phyloP scores from a whole-genome alignment of 2,329 filamentous ascomycete genomes.

The Calonectria leucothoes region DNA sequence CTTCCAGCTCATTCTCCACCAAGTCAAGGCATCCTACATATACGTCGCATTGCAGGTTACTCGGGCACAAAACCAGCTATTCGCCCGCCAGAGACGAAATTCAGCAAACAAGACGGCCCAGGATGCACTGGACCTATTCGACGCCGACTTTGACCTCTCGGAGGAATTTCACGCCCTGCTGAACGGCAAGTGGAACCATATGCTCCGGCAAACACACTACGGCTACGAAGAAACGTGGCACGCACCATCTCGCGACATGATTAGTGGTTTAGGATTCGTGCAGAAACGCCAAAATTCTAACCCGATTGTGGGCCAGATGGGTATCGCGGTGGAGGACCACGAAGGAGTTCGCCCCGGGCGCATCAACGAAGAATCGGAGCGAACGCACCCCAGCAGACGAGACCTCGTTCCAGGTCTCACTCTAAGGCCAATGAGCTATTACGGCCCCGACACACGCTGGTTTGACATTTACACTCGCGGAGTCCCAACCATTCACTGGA shows the following conservation, averaged over 20 bases:
- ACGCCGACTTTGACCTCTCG: conserved; percentile 61
- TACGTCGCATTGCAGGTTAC: conserved; percentile 58
- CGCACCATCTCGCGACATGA: conserved; percentile 67
- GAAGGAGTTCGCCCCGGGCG: conserved; percentile 65
- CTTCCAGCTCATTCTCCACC: conserved; percentile 70
- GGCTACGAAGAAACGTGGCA: conserved; percentile 66
- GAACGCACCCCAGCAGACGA: conserved; percentile 53
- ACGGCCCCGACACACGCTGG: conserved; percentile 66
- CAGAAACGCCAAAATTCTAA: conserved; percentile 60
- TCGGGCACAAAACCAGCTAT: conserved; percentile 60
- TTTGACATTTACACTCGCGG: conserved; percentile 74
- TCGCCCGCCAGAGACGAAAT: conserved; percentile 64
- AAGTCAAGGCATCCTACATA: conserved; percentile 64
- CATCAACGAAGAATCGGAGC: conserved; percentile 65
- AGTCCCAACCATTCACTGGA: conserved; percentile 63
- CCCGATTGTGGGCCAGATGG: conserved; percentile 70
- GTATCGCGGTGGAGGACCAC: conserved; percentile 72
- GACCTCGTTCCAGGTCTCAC: conserved; percentile 69
- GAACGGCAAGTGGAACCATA: conserved; percentile 67
- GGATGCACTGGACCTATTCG: conserved; percentile 60
- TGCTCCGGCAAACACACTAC: conserved; percentile 61
- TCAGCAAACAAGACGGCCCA: conserved; percentile 61
- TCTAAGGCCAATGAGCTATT: conserved; percentile 68
- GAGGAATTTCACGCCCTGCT: conserved; percentile 63
- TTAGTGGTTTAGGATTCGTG: conserved; percentile 64